Evolutionary conservation across 805 yeast genomes (phyloP).

Genomic region (Alloascoidea africana): DNA sequence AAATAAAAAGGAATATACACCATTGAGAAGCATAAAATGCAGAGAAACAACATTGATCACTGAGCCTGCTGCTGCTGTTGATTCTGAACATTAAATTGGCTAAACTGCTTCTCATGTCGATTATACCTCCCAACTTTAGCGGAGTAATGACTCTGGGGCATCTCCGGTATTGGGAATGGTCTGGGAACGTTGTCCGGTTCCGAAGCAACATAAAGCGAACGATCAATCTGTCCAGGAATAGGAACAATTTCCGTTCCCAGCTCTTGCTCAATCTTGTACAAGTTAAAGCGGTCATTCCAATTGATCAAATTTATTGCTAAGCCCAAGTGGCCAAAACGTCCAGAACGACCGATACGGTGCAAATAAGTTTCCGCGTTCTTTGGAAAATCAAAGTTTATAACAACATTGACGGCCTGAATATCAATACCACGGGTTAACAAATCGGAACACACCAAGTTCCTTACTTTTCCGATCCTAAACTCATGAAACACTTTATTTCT

Average conservation of each 20-base stretch:
- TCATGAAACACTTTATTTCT: constrained; percentile 98
- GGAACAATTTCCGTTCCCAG: constrained; percentile 95
- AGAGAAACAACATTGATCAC: constrained; percentile 1
- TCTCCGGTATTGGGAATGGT: constrained; percentile 66
- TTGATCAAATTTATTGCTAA: constrained; percentile 91
- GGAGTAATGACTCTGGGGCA: constrained; percentile 9
- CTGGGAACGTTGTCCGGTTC: constrained; percentile 65
- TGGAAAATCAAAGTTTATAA: constrained; percentile 96
- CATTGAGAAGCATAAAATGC: no score
- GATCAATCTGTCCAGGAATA: constrained; percentile 88
- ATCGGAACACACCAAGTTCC: constrained; percentile 95
- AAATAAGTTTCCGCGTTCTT: constrained; percentile 94
- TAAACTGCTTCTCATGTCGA: constrained; percentile 1
- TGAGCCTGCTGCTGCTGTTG: constrained; percentile 6
- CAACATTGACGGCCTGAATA: constrained; percentile 97
- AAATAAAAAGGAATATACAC: no score
- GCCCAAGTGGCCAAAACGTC: constrained; percentile 97
- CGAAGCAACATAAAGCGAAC: constrained; percentile 74
- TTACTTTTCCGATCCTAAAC: constrained; percentile 94
- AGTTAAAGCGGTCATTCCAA: constrained; percentile 90
- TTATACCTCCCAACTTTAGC: neutral
- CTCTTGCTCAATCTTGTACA: constrained; percentile 93
- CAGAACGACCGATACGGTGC: constrained; percentile 98
- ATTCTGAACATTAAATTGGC: constrained; percentile 6
- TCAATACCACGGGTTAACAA: constrained; percentile 95